Base-by-base conservation (phyloP, 331 rosid species). In the Arachis monticola region DNA sequence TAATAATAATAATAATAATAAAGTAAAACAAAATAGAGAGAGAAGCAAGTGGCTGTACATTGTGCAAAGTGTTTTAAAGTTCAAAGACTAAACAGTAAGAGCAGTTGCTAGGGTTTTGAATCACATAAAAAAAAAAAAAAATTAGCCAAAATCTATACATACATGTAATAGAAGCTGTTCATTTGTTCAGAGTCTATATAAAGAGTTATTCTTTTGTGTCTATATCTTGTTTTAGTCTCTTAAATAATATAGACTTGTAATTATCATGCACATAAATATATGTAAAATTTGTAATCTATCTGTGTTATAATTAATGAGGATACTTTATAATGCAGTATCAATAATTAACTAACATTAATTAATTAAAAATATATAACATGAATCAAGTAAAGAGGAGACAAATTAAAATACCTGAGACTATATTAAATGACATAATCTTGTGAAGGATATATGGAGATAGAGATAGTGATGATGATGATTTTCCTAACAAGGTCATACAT, bases 81-180 rank as follows among this genome's bases (percentile, higher is more conserved):
- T 44, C 5, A 10, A 9, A 51, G 65, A 68, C 10, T 72, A 45
- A 74, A 27, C 69, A 70, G 13, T 67, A 59, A 74, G n/a, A 83
- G 78, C 82, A 75, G 70, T 60, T 74, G 80, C 66, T 83, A 86
- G 85, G 85, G 84, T 78, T 83, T 79, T 73, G 50, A 70, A 51
- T 62, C 62, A 50, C 80, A 61, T 1, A 82, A 64, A 67, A 27
- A 31, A 52, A 17, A 9, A 9, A 13, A 72, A 77, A 55, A 57
- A 64, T 72, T 30, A 30, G 13, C 10, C 32, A 51, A 60, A 64
- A 17, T 53, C 66, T 52, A 45, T 13, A 12, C 40, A 35, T 35
- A 35, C 40, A 35, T 35, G 40, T 30, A 51, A 51, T 51, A 32
- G 1, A 67, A 63, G 58, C 71, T 61, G 35, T 48, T 59, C 11